These are phyloP conservation scores for Massariosphaeria phaeospora DNA, from an alignment of 495 filamentous ascomycete species.

Conservation along the genomic window DNA sequence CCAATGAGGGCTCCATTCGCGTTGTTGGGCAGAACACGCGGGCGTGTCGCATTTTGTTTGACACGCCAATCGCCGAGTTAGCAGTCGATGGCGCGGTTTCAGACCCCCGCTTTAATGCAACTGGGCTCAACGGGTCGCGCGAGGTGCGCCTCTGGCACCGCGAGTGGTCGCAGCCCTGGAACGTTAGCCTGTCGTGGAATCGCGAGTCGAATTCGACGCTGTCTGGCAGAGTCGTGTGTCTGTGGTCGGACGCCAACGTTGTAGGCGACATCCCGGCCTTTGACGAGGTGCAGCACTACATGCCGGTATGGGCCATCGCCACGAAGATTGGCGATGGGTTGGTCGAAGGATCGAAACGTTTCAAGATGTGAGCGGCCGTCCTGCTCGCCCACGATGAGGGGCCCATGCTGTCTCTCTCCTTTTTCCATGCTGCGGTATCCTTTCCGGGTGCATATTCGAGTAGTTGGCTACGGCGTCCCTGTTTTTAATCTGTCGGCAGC, in stretches of 20 bases:
- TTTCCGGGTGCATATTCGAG: slow-evolving; percentile 16
- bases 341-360: slow-evolving; percentile 66
- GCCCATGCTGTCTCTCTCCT: slow-evolving; percentile 17
- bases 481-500: slow-evolving; percentile 9
- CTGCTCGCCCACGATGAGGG: slow-evolving; percentile 19
- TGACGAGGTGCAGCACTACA: slow-evolving; percentile 71
- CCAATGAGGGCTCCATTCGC: slow-evolving; percentile 50
- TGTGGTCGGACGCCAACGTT: slow-evolving; percentile 90
- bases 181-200: slow-evolving; percentile 67
- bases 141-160: slow-evolving; percentile 68
- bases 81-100: slow-evolving; percentile 53
- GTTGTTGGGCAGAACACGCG: slow-evolving; percentile 63
- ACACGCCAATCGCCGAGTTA: slow-evolving; percentile 57
- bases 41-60: slow-evolving; percentile 63
- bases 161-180: slow-evolving; percentile 69
- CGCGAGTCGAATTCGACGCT: slow-evolving; percentile 46
- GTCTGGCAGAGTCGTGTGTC: slow-evolving; percentile 67
- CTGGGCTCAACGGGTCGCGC: slow-evolving; percentile 49
- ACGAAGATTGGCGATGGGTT: slow-evolving; percentile 73
- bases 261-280: slow-evolving; percentile 78
- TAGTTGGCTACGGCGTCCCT: slow-evolving; percentile 22
- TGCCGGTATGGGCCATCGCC: slow-evolving; percentile 71
- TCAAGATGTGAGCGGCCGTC: slow-evolving; percentile 42
- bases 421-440: slow-evolving; percentile 19
- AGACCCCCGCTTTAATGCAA: slow-evolving; percentile 53